Evolutionary conservation across 1,284 basidiomycete species (phyloP), one percentile per base, ranked within the genome.

Genomic region (Amylostereum chailletii): DNA sequence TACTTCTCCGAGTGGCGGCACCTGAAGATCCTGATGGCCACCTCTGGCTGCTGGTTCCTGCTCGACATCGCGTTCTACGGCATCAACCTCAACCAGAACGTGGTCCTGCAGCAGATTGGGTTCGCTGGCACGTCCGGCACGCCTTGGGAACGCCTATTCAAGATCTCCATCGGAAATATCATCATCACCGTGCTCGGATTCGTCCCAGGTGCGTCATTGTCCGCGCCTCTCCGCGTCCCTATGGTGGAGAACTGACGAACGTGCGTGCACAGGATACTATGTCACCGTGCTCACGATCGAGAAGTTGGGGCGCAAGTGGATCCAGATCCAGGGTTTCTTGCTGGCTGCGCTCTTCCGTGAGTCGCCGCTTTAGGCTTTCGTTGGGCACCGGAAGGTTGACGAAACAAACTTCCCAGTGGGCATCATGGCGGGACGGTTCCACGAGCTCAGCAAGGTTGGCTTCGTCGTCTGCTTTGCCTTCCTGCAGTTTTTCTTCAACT

Each of bases 321-420:
- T 88, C 56, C 86, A 90, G 62, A 70, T 90, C 48, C 83, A 87
- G 67, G 88, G 88, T 7, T 92, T 90, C 75, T 60, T 81, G 37
- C 46, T 86, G 53, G 74, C 86, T 39, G 83, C 82, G 1, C 66
- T 87, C 2, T 85, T 87, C 67, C 66, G 80, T 85, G 50, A 39
- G 81, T 73, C 19, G 5, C 38, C 3, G 9, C 29, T 19, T 39
- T 32, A 29, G 37, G 27, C 41, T 19, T 34, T 36, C 45, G 19
- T 19, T 19, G 19, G 19, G 19, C 19, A 19, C 19, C 19, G 19
- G 19, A 19, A 19, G 19, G 19, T 19, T 19, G 19, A 19, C 19
- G 19, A 2, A 8, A 38, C 44, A 33, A 44, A 10, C 11, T 31
- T 6, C 42, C 39, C 49, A 80, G 81, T 88, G 59, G 81, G 59